Evolutionary conservation across 164 flowering plant species (phyloP), one percentile per base, ranked within the genome.

Genomic region (Magnolia officinalis): DNA sequence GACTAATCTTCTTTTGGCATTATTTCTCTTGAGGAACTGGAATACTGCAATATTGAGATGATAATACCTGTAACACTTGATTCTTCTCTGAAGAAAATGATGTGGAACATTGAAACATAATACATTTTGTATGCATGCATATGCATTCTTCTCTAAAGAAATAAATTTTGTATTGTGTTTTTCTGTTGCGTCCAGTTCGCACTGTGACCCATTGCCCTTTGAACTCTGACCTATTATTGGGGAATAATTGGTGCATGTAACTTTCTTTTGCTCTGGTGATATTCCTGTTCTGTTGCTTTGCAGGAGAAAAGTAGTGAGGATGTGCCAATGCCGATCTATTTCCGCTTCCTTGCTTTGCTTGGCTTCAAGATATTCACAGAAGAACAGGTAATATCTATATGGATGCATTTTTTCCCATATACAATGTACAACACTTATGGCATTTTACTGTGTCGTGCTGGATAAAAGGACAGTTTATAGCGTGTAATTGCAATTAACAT

Each of bases 281-380:
- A 31, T 21, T 59, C 51, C 71, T 80, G n/a, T 55, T 55, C 18
- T 3, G 6, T 37, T 69, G 49, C 19, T 70, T 10, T 84, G 78
- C 88, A 94, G 99, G 97, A 90, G 81, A 86, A 80, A 78, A 65
- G 85, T 72, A 85, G 66, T 77, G 93, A 91, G 50, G 89, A 91
- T 63, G 70, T 87, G 51, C 97, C 99, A 50, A 96, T 96, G 99
- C 99, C 98, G 72, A 84, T 93, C 51, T 91, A 85, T 66, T 94
- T 96, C 74, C 94, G 92, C 69, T 96, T 96, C 86, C 89, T 94
- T 80, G 90, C 97, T 23, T 83, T 96, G 80, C 93, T 96, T 79
- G 97, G 93, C 78, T 96, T 96, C 87, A 94, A 94, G 85, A 94
- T 96, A 80, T 96, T 96, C 85, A 78, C 92, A 52, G 91, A 84